phyloP scores from a whole-genome alignment of 1,139 yeast genomes.

The Pichia sp. region DNA sequence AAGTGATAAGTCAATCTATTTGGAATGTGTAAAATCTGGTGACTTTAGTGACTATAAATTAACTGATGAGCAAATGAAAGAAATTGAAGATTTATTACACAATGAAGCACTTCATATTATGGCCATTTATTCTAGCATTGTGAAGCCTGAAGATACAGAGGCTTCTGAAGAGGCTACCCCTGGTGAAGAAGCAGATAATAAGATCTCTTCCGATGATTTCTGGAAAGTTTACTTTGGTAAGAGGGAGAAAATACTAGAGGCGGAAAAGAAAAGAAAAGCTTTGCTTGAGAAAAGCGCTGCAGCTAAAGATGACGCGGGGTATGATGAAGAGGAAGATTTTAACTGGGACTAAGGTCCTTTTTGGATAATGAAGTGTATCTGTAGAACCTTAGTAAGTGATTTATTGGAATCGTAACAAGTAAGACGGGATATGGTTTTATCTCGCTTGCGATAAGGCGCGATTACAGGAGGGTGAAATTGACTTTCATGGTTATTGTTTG shows the following conservation, averaged over 20 bases:
- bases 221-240: slow-evolving; percentile 70
- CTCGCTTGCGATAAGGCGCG: too few species aligned
- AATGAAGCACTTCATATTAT: slow-evolving; percentile 46
- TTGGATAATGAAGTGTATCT: too few species aligned
- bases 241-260: slow-evolving; percentile 47
- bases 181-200: slow-evolving; percentile 5
- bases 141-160: slow-evolving; percentile 39
- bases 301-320: slow-evolving; percentile 65
- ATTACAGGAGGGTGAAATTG: too few species aligned
- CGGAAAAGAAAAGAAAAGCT: slow-evolving; percentile 61
- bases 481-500: too few species aligned
- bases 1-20: slow-evolving; percentile 39
- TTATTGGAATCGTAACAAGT: too few species aligned
- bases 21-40: slow-evolving; percentile 20
- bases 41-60: slow-evolving; percentile 25
- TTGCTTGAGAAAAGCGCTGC: slow-evolving; percentile 41
- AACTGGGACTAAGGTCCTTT: slow-evolving; percentile 17
- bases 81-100: slow-evolving; percentile 38
- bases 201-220: slow-evolving; percentile 52
- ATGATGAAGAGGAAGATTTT: slow-evolving; percentile 45
- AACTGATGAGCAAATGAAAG: slow-evolving; percentile 28
- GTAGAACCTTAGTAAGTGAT: too few species aligned
- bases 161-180: neutral
- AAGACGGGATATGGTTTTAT: too few species aligned
- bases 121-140: slow-evolving; percentile 54